Evolutionary conservation across 106 monocot genomes (phyloP), one percentile per base, ranked within the genome.

Genomic region (Dactylorhiza incarnata): DNA sequence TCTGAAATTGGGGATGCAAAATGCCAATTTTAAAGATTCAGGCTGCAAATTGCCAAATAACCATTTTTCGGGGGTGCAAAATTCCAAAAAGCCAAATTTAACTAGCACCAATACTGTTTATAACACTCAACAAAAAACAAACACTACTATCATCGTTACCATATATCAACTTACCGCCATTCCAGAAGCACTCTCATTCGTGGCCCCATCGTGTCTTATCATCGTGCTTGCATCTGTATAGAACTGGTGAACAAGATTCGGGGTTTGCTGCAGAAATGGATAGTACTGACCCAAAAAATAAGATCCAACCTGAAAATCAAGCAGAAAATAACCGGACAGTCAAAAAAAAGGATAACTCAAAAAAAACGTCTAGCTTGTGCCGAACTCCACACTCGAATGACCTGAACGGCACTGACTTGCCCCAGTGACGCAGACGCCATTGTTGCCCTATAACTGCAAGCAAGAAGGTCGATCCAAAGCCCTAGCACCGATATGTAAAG

Each of bases 261-360:
- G 90, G 11, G 68, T 71, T 74, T 81, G 75, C 45, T 91, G 87
- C 22, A 91, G 82, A 20, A 85, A 76, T 29, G 81, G 83, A 56
- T 87, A 91, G 78, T 87, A 91, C 77, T 91, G 87, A 9, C 80
- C 55, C 7, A 87, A 80, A 46, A 90, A 90, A 74, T 78, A 90
- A 37, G 72, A 72, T 17, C 90, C 90, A 49, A 90, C 90, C 90
- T 90, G 25, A 65, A 79, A 74, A 75, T 37, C 44, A 63, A 72
- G 50, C 16, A 71, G n/a, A 17, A 16, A 43, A 69, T 45, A 51
- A 59, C 26, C 14, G 45, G 17, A 5, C 9, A 16, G 47, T 14
- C 5, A 66, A 6, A 50, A 46, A 22, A 68, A 25, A 17, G 19
- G 10, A 65, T 44, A 72, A 46, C 43, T 0, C 52, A 49, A 26